Conservation (phyloP, 2,329 filamentous ascomycete genomes). For the Colletotrichum viniferum region DNA sequence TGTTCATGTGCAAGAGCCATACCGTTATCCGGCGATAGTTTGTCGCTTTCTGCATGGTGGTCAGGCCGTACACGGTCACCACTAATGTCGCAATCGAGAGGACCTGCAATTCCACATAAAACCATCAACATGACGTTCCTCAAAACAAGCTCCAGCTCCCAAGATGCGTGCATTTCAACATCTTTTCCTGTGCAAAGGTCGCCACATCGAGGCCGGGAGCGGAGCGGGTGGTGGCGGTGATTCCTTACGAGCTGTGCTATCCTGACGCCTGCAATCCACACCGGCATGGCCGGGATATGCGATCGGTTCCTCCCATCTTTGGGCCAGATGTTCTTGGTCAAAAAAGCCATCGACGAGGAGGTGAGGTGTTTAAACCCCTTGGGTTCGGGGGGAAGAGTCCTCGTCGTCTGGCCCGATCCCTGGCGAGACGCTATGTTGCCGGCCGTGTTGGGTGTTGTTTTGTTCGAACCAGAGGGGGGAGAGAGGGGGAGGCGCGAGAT, state of each 20-base stretch:
- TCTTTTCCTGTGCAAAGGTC: not conserved
- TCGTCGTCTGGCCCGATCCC: constrained; percentile 15
- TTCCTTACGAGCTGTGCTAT: constrained; percentile 21
- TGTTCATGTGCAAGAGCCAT: not conserved
- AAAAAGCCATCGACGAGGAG: constrained; percentile 17
- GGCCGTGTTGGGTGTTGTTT: not conserved
- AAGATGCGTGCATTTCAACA: not conserved
- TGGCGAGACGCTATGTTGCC: not conserved
- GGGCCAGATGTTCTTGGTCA: constrained; percentile 22
- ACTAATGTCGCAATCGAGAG: constrained; percentile 20
- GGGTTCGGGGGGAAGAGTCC: constrained; percentile 6
- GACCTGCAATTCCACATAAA: not conserved
- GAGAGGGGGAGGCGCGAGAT: not conserved
- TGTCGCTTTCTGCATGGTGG: constrained; percentile 21
- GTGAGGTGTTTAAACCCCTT: constrained; percentile 1
- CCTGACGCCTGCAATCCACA: constrained; percentile 20
- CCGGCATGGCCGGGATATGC: constrained; percentile 22
- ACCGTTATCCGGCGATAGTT: constrained; percentile 24
- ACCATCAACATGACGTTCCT: not conserved
- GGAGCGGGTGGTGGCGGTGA: not conserved
- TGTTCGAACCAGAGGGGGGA: not conserved
- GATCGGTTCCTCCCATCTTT: constrained; percentile 22
- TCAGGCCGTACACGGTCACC: constrained; percentile 20
- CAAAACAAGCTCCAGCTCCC: not conserved
- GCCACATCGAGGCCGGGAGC: not conserved